Evolutionary conservation across 176 grass and related monocot genomes (phyloP), one percentile per base, ranked within the genome.

Genomic region (Musa itinerans): DNA sequence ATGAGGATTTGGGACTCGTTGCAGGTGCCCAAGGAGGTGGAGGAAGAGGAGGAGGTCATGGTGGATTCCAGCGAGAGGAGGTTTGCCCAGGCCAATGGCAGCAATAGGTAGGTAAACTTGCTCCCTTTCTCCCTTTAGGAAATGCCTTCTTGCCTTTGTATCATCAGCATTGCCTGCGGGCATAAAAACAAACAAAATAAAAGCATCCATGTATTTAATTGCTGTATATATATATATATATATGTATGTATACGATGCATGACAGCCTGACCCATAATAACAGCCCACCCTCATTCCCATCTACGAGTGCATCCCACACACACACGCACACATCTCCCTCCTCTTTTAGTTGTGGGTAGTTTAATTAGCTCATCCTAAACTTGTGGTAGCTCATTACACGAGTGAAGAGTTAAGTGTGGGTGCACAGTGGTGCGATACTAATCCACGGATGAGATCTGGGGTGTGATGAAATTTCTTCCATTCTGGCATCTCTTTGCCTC

Each of bases 1-100:
- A 43, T 43, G 34, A 43, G 34, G 34, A 43, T 43, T 43, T 43
- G 34, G 34, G 34, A 43, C 34, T 77, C 22, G 19, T 15, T 77
- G 43, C 75, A 77, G 75, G 59, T 65, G 48, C 24, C 53, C 50
- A 17, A 53, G 49, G 50, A 68, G 50, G 49, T 25, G 22, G 21
- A 65, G 75, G 61, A 66, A 43, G 34, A 43, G 34, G 34, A 43
- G 34, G 4, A 6, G 34, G 34, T 43, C 4, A 43, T 43, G 68
- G 75, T 79, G 78, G 83, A 85, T 63, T 68, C 80, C 86, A 74
- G 62, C 61, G 66, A 1, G 75, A 78, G 56, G 49, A 77, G 34
- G 34, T 5, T 43, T 43, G 34, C 34, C 34, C 34, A 43, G 34
- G 34, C 34, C 34, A 43, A 43, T 43, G 34, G 52, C 26, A 77